phyloP scores from a whole-genome alignment of 2,329 filamentous ascomycete species.

The Cladosporium sp. region DNA sequence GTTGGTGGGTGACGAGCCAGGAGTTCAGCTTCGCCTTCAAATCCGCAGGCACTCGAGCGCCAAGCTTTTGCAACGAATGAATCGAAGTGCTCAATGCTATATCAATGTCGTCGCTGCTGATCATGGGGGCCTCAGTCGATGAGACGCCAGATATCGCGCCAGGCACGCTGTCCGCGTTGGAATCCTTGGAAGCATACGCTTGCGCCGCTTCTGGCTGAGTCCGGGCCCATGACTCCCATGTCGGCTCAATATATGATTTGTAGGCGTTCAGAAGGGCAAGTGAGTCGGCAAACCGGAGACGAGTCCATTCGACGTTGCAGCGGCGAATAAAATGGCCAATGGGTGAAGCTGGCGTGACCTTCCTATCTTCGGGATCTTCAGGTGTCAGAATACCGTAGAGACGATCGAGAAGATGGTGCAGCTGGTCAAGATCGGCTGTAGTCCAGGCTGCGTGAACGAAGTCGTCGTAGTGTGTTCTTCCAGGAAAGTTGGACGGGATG shows the following conservation, averaged over 20 bases:
- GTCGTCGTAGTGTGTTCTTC: slow-evolving; percentile 82
- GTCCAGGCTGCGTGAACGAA: slow-evolving; percentile 82
- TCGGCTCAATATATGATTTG: slow-evolving; percentile 61
- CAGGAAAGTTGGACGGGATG: slow-evolving; percentile 57
- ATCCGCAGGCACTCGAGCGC: slow-evolving; percentile 73
- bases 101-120: slow-evolving; percentile 34
- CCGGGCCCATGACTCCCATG: slow-evolving; percentile 17
- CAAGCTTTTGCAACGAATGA: slow-evolving; percentile 80
- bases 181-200: slow-evolving; percentile 4
- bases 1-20: slow-evolving; percentile 33
- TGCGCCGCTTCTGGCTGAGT: slow-evolving; percentile 27
- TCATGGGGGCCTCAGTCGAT: slow-evolving; percentile 22
- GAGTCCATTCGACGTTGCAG: slow-evolving; percentile 75
- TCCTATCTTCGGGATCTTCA: slow-evolving; percentile 53
- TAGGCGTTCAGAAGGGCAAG: slow-evolving; percentile 81
- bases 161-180: slow-evolving; percentile 9
- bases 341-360: slow-evolving; percentile 66
- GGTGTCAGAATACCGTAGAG: slow-evolving; percentile 43
- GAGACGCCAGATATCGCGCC: slow-evolving; percentile 33
- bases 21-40: slow-evolving; percentile 69
- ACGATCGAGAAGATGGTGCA: slow-evolving; percentile 67
- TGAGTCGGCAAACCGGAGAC: slow-evolving; percentile 77
- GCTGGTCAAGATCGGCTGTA: slow-evolving; percentile 76
- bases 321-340: slow-evolving; percentile 79
- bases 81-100: slow-evolving; percentile 81